Evolutionary conservation across 371 early-diverging fungal species (phyloP).

Genomic region (Coemansia linderi): DNA sequence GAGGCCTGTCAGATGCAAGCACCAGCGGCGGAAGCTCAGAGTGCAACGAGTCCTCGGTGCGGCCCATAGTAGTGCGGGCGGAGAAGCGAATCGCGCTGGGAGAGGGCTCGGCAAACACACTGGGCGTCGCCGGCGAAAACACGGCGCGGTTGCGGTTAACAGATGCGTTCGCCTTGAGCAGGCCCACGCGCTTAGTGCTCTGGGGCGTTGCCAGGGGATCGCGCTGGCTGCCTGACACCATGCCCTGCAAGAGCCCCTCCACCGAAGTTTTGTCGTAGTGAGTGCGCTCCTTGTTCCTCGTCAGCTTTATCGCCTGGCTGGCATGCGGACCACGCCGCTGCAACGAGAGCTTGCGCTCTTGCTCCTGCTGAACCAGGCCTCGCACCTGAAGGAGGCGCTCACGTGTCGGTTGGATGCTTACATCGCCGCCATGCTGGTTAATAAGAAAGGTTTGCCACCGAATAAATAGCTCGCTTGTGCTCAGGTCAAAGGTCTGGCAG

Average conservation of each 20-base stretch:
- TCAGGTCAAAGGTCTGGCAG: slow-evolving; percentile 39
- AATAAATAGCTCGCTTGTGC: slow-evolving; percentile 42
- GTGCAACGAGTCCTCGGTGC: slow-evolving; percentile 39
- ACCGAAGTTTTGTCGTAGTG: slow-evolving; percentile 50
- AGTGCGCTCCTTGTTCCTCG: slow-evolving; percentile 39
- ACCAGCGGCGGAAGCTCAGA: slow-evolving; percentile 26
- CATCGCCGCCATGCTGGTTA: slow-evolving; percentile 41
- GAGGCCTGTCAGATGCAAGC: slow-evolving; percentile 11
- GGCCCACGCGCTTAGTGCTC: slow-evolving; percentile 33
- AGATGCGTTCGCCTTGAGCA: slow-evolving; percentile 21
- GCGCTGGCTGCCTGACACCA: slow-evolving; percentile 37
- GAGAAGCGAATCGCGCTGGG: slow-evolving; percentile 45
- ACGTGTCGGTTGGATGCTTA: slow-evolving; percentile 35
- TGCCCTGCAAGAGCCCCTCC: slow-evolving; percentile 44
- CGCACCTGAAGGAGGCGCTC: slow-evolving; percentile 48
- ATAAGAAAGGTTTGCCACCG: slow-evolving; percentile 48
- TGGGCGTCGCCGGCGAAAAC: slow-evolving; percentile 42
- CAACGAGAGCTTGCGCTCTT: slow-evolving; percentile 23
- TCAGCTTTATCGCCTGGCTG: slow-evolving; percentile 26
- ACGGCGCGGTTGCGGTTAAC: slow-evolving; percentile 12
- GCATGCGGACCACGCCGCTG: slow-evolving; percentile 30
- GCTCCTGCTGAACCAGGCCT: slow-evolving; percentile 30
- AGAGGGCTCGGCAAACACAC: slow-evolving; percentile 50
- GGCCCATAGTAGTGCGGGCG: slow-evolving; percentile 40
- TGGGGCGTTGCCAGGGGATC: slow-evolving; percentile 34